Percentiles rank a stretch among this genome's conserved stretches.
These are phyloP conservation scores for Penicillium daleae DNA, from an alignment of 495 filamentous ascomycete species.

Conservation along the genomic window DNA sequence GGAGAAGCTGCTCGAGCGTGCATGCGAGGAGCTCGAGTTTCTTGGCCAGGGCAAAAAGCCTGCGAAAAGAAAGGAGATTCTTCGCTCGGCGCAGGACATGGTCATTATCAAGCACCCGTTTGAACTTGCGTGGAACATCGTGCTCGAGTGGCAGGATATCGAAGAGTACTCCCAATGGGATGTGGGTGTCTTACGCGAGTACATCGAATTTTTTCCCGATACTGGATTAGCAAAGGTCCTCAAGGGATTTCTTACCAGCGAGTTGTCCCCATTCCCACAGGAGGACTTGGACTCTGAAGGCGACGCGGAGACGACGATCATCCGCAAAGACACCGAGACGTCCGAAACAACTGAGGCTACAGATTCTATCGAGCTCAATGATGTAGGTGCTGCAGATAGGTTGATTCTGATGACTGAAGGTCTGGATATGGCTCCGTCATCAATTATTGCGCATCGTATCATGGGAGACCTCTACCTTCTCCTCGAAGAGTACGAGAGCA, in stretches of 20 bases:
- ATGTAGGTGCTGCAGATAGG: slow-evolving; percentile 67
- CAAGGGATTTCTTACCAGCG: slow-evolving; percentile 77
- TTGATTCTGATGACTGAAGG: slow-evolving; percentile 84
- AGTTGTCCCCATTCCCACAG: slow-evolving; percentile 77
- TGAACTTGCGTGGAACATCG: slow-evolving; percentile 85
- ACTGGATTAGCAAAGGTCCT: slow-evolving; percentile 79
- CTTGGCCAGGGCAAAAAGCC: slow-evolving; percentile 66
- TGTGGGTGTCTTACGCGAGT: slow-evolving; percentile 72
- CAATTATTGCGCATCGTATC: slow-evolving; percentile 80
- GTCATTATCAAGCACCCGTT: slow-evolving; percentile 95
- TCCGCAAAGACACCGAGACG: slow-evolving; percentile 27
- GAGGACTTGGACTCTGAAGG: slow-evolving; percentile 40
- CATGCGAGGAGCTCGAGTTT: slow-evolving; percentile 73
- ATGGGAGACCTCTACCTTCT: slow-evolving; percentile 83
- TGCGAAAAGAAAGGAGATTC: slow-evolving; percentile 68
- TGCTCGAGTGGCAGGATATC: slow-evolving; percentile 85
- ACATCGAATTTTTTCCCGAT: slow-evolving; percentile 81
- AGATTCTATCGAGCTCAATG: slow-evolving; percentile 21
- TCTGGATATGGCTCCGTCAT: slow-evolving; percentile 67
- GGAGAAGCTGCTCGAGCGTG: slow-evolving; percentile 84
- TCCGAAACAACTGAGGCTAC: slow-evolving; percentile 22
- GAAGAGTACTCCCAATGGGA: slow-evolving; percentile 75
- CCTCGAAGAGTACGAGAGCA: slow-evolving; percentile 84
- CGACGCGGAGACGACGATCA: slow-evolving; percentile 17
- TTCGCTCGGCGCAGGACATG: slow-evolving; percentile 80